A percentile compares a stretch with the other conserved stretches of the same genome.
Evolutionary conservation across 2,329 filamentous ascomycete genomes (phyloP).

Genomic region (Xylaria multiplex): DNA sequence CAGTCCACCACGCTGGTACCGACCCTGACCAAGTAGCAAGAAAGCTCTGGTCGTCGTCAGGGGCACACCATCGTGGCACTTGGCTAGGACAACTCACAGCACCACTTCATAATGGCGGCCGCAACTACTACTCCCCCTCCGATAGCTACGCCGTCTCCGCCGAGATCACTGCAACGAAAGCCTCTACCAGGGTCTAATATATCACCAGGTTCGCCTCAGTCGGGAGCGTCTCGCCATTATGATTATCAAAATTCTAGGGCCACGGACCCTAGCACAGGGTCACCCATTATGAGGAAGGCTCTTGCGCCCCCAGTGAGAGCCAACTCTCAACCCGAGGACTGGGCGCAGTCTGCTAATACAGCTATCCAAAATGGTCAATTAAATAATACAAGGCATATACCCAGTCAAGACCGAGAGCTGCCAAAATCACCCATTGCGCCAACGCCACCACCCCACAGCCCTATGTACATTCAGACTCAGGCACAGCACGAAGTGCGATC

Average conservation of each 20-base stretch:
- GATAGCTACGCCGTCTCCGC: slow-evolving; percentile 43
- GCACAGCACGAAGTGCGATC: slow-evolving; percentile 32
- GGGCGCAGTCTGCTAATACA: slow-evolving; percentile 62
- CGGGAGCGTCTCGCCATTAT: slow-evolving; percentile 45
- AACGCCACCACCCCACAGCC: slow-evolving; percentile 53
- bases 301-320: slow-evolving; percentile 67
- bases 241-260: slow-evolving; percentile 23
- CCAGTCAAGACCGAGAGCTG: slow-evolving; percentile 45
- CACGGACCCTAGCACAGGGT: slow-evolving; percentile 41
- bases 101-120: slow-evolving; percentile 45
- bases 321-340: slow-evolving; percentile 64
- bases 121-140: slow-evolving; percentile 45
- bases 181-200: slow-evolving; percentile 44
- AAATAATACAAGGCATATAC: slow-evolving; percentile 34
- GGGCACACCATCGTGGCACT: slow-evolving; percentile 38
- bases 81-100: slow-evolving; percentile 34
- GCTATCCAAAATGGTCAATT: slow-evolving; percentile 58
- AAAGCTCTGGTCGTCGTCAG: slow-evolving; percentile 27
- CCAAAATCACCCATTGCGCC: slow-evolving; percentile 51
- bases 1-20: slow-evolving; percentile 29
- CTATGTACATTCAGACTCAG: slow-evolving; percentile 38
- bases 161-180: slow-evolving; percentile 46
- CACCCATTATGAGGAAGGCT: slow-evolving; percentile 60
- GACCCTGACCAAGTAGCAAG: slow-evolving; percentile 24
- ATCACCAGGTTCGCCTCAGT: slow-evolving; percentile 50